phyloP scores from a whole-genome alignment of 2,329 filamentous ascomycete genomes.

The Pezicula neosporulosa region DNA sequence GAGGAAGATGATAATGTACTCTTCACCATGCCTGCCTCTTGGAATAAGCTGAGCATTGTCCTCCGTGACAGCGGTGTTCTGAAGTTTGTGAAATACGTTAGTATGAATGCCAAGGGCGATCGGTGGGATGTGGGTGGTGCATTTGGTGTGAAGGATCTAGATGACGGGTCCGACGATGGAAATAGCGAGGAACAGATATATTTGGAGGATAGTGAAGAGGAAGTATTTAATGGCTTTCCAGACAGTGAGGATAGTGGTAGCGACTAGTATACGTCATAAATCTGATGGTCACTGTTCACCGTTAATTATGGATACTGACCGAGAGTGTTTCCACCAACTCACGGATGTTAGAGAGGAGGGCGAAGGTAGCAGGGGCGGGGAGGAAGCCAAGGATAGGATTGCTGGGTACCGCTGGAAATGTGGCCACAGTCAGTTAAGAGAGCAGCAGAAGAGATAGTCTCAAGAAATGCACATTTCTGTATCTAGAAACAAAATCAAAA shows the following conservation, averaged over 20 bases:
- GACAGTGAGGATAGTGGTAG: constrained; percentile 28
- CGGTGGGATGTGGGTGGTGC: constrained; percentile 86
- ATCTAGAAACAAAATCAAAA: no score
- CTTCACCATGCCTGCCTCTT: constrained; percentile 66
- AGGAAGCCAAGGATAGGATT: no score
- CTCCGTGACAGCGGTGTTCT: constrained; percentile 81
- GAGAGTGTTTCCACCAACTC: no score
- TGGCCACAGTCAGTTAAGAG: no score
- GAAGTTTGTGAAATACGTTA: constrained; percentile 96
- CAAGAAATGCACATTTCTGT: no score
- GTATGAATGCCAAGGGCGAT: constrained; percentile 76
- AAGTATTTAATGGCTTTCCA: constrained; percentile 58
- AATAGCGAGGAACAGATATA: constrained; percentile 29
- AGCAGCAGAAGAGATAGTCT: no score
- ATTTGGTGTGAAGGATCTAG: constrained; percentile 65
- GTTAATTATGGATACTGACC: no score
- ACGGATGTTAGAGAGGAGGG: no score
- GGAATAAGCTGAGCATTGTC: constrained; percentile 92
- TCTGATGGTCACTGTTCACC: no score
- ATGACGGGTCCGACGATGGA: constrained; percentile 36
- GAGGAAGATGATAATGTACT: constrained; percentile 74
- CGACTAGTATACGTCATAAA: constrained; percentile 13
- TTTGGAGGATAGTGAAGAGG: constrained; percentile 41
- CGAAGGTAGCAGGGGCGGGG: no score
- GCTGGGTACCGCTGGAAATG: no score